Percentiles rank a stretch among this genome's conserved stretches.
Conservation (phyloP, 202 grass and related monocot species). For the Digitaria exilis region DNA sequence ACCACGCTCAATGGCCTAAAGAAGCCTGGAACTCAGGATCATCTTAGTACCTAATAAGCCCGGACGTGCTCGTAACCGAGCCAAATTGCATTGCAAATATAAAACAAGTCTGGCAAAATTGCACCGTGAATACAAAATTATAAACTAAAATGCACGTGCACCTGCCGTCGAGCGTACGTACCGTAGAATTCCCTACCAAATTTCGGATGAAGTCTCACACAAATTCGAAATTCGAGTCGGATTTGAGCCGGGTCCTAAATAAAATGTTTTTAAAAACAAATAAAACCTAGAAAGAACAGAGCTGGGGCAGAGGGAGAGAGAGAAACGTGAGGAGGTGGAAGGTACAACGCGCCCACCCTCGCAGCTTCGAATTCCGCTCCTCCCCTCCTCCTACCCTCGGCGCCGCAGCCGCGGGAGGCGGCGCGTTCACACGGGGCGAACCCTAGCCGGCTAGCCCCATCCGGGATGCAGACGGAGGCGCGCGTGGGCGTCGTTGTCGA, state of each 20-base stretch:
- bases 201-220: not conserved
- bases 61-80: no score
- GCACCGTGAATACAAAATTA: not conserved
- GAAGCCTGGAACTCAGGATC: no score
- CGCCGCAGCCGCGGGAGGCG: not conserved
- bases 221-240: not conserved
- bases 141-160: not conserved
- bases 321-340: slow-evolving; percentile 38
- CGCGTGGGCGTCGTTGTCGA: slow-evolving; percentile 61
- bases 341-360: slow-evolving; percentile 25
- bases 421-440: not conserved
- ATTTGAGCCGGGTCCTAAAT: not conserved
- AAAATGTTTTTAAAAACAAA: not conserved
- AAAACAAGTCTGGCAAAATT: no score
- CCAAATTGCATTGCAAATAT: no score
- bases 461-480: slow-evolving; percentile 67
- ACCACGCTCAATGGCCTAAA: no score
- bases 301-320: not conserved
- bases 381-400: no score
- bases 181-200: not conserved
- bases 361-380: slow-evolving; percentile 29
- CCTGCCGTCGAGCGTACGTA: no score
- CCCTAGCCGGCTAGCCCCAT: not conserved
- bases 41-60: no score
- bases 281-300: not conserved